Percentiles rank a stretch among this genome's conserved stretches.
Evolutionary conservation across 495 filamentous ascomycete species (phyloP).

Genomic region (Aspergillus diversus): DNA sequence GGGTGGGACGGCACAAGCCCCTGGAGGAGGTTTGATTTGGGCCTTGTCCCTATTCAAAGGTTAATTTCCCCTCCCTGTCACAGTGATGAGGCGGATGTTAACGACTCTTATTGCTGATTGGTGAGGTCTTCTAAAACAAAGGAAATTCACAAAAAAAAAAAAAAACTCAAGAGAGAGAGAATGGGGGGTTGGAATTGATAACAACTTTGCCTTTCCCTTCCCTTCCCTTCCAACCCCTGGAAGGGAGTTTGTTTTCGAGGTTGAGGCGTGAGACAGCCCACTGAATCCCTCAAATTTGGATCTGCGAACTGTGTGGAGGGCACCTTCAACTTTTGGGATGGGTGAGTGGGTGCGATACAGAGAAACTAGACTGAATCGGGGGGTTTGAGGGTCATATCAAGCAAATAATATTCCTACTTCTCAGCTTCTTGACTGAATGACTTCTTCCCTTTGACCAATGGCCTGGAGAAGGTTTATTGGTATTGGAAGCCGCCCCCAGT

Average conservation of each 20-base stretch:
- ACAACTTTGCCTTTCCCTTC: neutral
- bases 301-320: constrained; percentile 35
- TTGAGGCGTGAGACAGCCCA: constrained; percentile 9
- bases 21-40: neutral
- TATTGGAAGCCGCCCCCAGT: neutral
- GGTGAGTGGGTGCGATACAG: constrained; percentile 23
- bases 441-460: constrained; percentile 1
- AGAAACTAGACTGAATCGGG: constrained; percentile 14
- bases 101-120: neutral
- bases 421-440: constrained; percentile 7
- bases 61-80: neutral
- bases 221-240: constrained; percentile 3
- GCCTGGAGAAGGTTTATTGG: neutral
- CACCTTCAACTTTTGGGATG: constrained; percentile 20
- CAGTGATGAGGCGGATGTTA: too few relatives aligned
- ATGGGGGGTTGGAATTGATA: too few relatives aligned
- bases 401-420: constrained; percentile 16
- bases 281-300: constrained; percentile 29
- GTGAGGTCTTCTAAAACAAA: neutral
- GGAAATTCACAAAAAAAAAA: neutral
- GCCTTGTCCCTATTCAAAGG: neutral
- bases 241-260: constrained; percentile 3
- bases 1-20: neutral
- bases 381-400: constrained; percentile 7
- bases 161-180: too few relatives aligned